Conservation (phyloP, 495 filamentous ascomycete genomes). For the Parmelia sp. region DNA sequence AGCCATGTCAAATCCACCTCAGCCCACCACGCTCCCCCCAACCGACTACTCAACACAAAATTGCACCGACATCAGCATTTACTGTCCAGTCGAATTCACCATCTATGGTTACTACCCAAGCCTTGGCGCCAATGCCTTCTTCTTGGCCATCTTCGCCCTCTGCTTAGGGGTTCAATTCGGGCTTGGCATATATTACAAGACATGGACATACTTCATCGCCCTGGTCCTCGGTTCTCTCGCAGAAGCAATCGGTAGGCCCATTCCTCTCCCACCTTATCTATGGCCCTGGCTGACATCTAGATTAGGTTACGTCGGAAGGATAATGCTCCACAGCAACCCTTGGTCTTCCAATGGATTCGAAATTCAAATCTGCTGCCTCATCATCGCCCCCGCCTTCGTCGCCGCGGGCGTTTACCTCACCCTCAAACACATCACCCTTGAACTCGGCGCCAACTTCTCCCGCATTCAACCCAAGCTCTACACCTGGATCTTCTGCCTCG, state of each 20-base stretch:
- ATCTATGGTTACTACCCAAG: constrained; percentile 65
- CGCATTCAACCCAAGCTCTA: constrained; percentile 51
- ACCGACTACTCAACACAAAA: not conserved
- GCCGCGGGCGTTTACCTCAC: constrained; percentile 62
- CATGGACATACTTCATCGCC: constrained; percentile 55
- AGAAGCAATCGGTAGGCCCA: constrained; percentile 24
- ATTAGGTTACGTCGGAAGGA: constrained; percentile 54
- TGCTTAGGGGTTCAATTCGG: constrained; percentile 41
- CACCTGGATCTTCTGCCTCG: constrained; percentile 62
- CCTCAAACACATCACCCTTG: constrained; percentile 57
- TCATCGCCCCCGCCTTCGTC: constrained; percentile 59
- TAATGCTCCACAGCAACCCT: constrained; percentile 54
- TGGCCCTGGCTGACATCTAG: constrained; percentile 19
- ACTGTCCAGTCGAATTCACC: constrained; percentile 54
- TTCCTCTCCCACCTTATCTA: not conserved
- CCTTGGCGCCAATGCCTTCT: constrained; percentile 56
- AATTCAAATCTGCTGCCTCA: constrained; percentile 61
- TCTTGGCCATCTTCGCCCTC: constrained; percentile 50
- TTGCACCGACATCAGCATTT: constrained; percentile 43
- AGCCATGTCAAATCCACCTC: constrained; percentile 4
- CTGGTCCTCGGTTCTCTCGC: constrained; percentile 40
- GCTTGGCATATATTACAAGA: constrained; percentile 50
- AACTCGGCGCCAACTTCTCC: constrained; percentile 48
- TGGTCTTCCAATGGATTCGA: constrained; percentile 55
- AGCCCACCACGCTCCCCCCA: constrained; percentile 11